Evolutionary conservation across 2,329 filamentous ascomycete species (phyloP).

Genomic region (Alternaria viburni): DNA sequence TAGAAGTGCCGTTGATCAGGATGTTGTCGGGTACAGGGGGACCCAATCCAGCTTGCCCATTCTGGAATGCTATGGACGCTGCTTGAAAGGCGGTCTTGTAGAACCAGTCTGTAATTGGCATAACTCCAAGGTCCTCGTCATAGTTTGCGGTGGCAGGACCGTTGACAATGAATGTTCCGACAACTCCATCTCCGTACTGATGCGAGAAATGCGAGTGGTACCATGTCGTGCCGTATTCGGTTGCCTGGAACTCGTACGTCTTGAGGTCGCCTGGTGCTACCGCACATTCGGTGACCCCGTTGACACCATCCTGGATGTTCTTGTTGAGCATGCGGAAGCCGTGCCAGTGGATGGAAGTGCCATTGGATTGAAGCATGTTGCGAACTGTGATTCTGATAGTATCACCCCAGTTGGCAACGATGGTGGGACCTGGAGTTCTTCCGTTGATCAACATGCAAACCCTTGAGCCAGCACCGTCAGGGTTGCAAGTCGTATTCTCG

Average conservation of each 20-base stretch:
- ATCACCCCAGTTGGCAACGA: conserved; percentile 59
- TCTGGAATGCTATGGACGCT: conserved; percentile 29
- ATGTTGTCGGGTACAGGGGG: conserved; percentile 53
- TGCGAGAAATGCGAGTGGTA: conserved; percentile 53
- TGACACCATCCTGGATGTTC: conserved; percentile 62
- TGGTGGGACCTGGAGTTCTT: conserved; percentile 65
- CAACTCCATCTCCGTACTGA: conserved; percentile 53
- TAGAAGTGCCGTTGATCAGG: conserved; percentile 63
- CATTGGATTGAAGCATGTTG: conserved; percentile 62
- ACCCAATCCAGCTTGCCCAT: conserved; percentile 17
- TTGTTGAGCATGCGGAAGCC: conserved; percentile 63
- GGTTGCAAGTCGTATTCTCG: conserved; percentile 51
- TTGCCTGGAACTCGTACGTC: conserved; percentile 37
- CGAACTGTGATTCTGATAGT: conserved; percentile 54
- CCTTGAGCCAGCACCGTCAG: conserved; percentile 46
- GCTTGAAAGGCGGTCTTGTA: conserved; percentile 45
- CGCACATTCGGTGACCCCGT: conserved; percentile 51
- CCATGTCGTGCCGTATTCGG: conserved; percentile 43
- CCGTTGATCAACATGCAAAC: conserved; percentile 52
- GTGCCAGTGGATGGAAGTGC: conserved; percentile 69
- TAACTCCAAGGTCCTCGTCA: conserved; percentile 34
- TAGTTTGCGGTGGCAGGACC: conserved; percentile 42
- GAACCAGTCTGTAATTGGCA: conserved; percentile 50
- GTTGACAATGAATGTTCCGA: conserved; percentile 42
- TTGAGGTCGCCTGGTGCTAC: conserved; percentile 57